Percentiles rank a stretch among this genome's conserved stretches.
phyloP scores from a whole-genome alignment of 2,329 filamentous ascomycete genomes.

The Curvularia verruculosa region DNA sequence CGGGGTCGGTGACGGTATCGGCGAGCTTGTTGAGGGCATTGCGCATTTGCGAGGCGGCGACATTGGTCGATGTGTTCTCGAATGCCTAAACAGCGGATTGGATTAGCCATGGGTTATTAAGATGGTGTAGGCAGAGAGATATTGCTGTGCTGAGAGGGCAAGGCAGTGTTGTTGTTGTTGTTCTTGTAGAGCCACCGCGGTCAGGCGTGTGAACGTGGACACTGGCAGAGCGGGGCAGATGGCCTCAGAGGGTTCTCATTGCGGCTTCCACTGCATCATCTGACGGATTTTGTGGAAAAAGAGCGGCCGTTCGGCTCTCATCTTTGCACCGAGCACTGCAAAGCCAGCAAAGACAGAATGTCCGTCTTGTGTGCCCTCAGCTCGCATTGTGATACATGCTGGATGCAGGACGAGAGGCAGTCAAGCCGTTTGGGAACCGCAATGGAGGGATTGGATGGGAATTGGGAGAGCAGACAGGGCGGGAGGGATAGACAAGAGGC shows the following conservation, averaged over 20 bases:
- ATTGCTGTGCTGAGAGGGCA: background rate
- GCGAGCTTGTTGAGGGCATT: conserved; percentile 92
- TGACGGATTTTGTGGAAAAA: background rate
- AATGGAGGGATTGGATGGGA: background rate
- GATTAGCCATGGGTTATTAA: conserved; percentile 13
- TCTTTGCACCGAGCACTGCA: background rate
- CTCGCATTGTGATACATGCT: background rate
- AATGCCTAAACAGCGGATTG: conserved; percentile 71
- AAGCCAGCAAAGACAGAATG: background rate
- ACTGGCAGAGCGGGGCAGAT: conserved; percentile 4
- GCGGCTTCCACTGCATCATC: background rate
- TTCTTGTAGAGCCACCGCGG: background rate
- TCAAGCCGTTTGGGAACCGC: background rate
- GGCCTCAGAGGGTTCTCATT: background rate
- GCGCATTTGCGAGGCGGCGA: conserved; percentile 98
- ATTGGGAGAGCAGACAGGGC: background rate
- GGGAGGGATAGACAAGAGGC: background rate
- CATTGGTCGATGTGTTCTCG: conserved; percentile 98
- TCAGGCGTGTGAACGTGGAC: background rate
- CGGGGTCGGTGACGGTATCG: conserved; percentile 84
- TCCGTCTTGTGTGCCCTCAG: background rate
- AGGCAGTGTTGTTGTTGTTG: too few relatives aligned
- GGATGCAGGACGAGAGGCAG: conserved; percentile 1
- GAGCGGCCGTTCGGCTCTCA: background rate
- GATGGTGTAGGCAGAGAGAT: background rate